phyloP scores from a whole-genome alignment of 805 yeast species.

The Wickerhamiella nectarea region DNA sequence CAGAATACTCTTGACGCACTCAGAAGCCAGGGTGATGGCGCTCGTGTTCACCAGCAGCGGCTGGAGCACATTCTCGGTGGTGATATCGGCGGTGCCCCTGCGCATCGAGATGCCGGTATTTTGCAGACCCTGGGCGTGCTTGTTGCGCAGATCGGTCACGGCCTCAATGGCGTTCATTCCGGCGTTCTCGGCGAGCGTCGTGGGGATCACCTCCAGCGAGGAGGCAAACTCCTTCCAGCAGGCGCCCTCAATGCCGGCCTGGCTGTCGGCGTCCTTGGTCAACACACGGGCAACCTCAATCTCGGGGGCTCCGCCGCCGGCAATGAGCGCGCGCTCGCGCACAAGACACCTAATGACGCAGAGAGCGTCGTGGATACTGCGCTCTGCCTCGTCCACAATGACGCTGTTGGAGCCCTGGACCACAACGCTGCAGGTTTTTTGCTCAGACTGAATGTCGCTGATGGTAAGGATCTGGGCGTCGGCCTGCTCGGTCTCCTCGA shows the following conservation, averaged over 20 bases:
- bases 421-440: slow-evolving; percentile 43
- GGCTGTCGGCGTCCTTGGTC: slow-evolving; percentile 52
- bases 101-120: slow-evolving; percentile 95
- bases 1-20: slow-evolving; percentile 87
- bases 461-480: slow-evolving; percentile 84
- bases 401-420: slow-evolving; percentile 90
- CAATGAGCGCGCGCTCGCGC: slow-evolving; percentile 76
- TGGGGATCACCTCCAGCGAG: slow-evolving; percentile 85
- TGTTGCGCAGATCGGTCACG: slow-evolving; percentile 80
- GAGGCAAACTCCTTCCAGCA: slow-evolving; percentile 86
- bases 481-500: slow-evolving; percentile 80
- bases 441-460: slow-evolving; percentile 44
- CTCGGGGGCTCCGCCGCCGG: slow-evolving; percentile 99
- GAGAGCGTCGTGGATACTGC: slow-evolving; percentile 93
- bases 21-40: slow-evolving; percentile 89
- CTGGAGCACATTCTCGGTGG: slow-evolving; percentile 86
- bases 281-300: slow-evolving; percentile 71
- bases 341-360: slow-evolving; percentile 86
- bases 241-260: slow-evolving; percentile 77
- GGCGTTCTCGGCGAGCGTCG: slow-evolving; percentile 89
- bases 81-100: slow-evolving; percentile 86
- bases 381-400: slow-evolving; percentile 89
- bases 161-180: slow-evolving; percentile 84
- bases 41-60: slow-evolving; percentile 91
- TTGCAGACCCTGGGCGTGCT: slow-evolving; percentile 79